These are phyloP conservation scores for Russula lepida DNA, from an alignment of 768 basidiomycete genomes.

Conservation along the genomic window DNA sequence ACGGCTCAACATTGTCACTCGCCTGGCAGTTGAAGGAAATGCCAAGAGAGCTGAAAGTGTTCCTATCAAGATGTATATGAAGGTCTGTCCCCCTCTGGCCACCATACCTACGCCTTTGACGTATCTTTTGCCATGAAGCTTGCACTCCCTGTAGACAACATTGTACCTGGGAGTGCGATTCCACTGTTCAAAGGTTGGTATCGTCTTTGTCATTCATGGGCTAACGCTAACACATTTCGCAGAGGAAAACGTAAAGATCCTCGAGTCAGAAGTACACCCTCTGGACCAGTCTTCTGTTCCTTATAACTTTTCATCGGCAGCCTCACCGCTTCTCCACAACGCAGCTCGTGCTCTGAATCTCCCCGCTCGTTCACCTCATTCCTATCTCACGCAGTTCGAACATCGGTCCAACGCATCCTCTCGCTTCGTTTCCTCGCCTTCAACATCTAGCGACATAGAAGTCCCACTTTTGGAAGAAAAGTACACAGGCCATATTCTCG, in stretches of 20 bases:
- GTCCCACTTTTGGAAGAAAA: conserved; percentile 48
- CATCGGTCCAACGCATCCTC: conserved; percentile 26
- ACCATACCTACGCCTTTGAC: background rate
- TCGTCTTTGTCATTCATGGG: background rate
- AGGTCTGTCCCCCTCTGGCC: conserved; percentile 37
- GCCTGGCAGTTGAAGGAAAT: conserved; percentile 67
- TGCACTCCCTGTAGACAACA: conserved; percentile 53
- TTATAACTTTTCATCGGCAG: conserved; percentile 61
- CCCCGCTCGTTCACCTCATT: conserved; percentile 48
- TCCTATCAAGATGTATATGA: conserved; percentile 67
- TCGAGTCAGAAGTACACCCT: conserved; percentile 68
- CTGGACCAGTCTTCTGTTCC: conserved; percentile 62
- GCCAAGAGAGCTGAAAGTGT: conserved; percentile 61
- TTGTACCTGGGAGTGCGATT: conserved; percentile 58
- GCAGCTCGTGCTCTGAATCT: conserved; percentile 64
- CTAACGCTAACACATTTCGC: conserved; percentile 1
- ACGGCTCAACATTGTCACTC: conserved; percentile 62
- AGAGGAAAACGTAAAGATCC: conserved; percentile 77
- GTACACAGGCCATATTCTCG: conserved; percentile 67
- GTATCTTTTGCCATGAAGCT: conserved; percentile 33
- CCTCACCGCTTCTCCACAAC: conserved; percentile 55
- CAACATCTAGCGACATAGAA: conserved; percentile 24
- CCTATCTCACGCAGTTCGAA: conserved; percentile 52
- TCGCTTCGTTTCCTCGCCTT: conserved; percentile 31
- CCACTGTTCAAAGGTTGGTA: conserved; percentile 60